Evolutionary conservation across 192 early-diverging fungal species (phyloP), one percentile per base, ranked within the genome.

Genomic region (Lobosporangium transversale): DNA sequence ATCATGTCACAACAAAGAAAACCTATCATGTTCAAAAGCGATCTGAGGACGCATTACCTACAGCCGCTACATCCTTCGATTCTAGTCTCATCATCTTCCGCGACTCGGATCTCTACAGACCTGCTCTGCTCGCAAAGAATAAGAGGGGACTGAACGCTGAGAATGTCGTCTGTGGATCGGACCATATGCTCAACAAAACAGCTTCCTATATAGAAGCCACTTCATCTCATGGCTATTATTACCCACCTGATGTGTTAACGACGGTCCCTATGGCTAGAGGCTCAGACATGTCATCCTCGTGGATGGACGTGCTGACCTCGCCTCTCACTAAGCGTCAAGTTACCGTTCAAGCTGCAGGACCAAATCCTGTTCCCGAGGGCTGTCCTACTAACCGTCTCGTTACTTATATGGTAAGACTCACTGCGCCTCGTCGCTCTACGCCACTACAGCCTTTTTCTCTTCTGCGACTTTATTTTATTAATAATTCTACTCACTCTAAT

Each of bases 361-460:
- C 73, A 0, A 62, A 51, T 36, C 73, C 73, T 21, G 73, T 76
- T 24, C 73, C 73, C 23, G 17, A 23, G 36, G 80, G 80, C 57
- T 81, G 80, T 37, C 80, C 80, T n/a, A 43, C 47, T 12, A 69
- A 68, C 37, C 53, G 71, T 17, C 62, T 70, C n/a, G 68, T 76
- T 44, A 71, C 62, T n/a, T 81, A 81, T 51, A 81, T 81, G 80
- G 80, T 67, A 67, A 30, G 62, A 3, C 10, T 7, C 17, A 3
- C 12, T 54, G 37, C 37, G 14, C 7, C 37, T 40, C 37, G 14
- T 40, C 7, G 37, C 37, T 14, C 37, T 14, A 40, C n/a, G n/a
- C n/a, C n/a, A n/a, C n/a, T n/a, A 9, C 31, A 10, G 5, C 36
- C 53, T 7, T 10, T 31, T 53, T 9, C 7, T 57, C 37, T 26